A percentile compares a stretch with the other conserved stretches of the same genome.
Conservation (phyloP, 2,329 filamentous ascomycete species). For the Helicocarpus griseus region DNA sequence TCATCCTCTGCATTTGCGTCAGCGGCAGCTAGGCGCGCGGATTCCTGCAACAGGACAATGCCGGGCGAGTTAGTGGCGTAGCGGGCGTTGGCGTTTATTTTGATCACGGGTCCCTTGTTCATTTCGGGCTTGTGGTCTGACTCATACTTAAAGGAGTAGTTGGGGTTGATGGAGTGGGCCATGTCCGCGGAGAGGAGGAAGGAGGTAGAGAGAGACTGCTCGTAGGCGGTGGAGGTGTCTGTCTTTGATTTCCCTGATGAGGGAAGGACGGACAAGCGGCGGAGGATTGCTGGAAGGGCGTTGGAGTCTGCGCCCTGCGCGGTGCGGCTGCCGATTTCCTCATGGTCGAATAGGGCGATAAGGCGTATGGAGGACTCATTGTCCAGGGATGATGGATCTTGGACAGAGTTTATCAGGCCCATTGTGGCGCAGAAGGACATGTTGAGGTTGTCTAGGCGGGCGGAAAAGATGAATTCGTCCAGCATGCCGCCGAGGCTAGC, state of each 20-base stretch:
- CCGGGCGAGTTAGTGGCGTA: conserved; percentile 96
- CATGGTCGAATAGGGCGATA: conserved; percentile 93
- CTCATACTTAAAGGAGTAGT: conserved; percentile 90
- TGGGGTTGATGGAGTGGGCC: conserved; percentile 93
- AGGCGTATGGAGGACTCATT: conserved; percentile 75
- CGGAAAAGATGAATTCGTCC: conserved; percentile 91
- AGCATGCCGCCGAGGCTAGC: conserved; percentile 79
- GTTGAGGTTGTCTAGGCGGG: conserved; percentile 89
- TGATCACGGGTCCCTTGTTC: conserved; percentile 94
- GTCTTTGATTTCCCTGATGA: conserved; percentile 39
- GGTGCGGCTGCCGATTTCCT: conserved; percentile 88
- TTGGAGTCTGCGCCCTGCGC: conserved; percentile 93
- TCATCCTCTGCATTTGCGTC: conserved; percentile 35
- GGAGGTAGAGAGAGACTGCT: conserved; percentile 82
- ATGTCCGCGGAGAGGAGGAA: conserved; percentile 96
- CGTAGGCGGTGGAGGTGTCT: conserved; percentile 70
- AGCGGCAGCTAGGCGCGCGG: conserved; percentile 48
- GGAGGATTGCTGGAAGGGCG: conserved; percentile 75
- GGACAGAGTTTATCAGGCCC: conserved; percentile 72
- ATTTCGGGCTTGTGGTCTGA: conserved; percentile 82
- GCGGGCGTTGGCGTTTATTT: conserved; percentile 93
- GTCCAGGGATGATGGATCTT: conserved; percentile 54
- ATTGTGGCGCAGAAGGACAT: conserved; percentile 91
- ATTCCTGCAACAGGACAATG: conserved; percentile 84
- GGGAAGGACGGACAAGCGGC: conserved; percentile 73